Evolutionary conservation across 768 basidiomycete genomes (phyloP).

Genomic region (Suillus paluster): DNA sequence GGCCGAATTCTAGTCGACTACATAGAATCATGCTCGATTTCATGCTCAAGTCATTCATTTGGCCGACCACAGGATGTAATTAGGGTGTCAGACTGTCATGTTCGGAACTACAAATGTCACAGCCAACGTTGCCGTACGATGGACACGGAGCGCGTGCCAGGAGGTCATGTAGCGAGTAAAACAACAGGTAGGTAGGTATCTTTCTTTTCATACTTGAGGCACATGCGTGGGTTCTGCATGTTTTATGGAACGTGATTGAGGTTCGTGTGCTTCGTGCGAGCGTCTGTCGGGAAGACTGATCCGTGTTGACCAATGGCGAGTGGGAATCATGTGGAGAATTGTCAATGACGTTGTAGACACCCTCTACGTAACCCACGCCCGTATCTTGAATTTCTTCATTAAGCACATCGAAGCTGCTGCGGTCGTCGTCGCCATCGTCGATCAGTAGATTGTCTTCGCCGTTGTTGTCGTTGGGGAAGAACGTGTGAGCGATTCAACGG

Average conservation of each 20-base stretch:
- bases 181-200: background rate
- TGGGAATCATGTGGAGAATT: slow-evolving; percentile 3
- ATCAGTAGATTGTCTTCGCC: background rate
- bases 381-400: slow-evolving; percentile 1
- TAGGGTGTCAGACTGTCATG: too few relatives aligned
- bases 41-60: too few relatives aligned
- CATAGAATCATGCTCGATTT: background rate
- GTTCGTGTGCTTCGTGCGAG: background rate
- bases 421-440: background rate
- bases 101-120: background rate
- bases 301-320: background rate
- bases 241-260: background rate
- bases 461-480: background rate
- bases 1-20: background rate
- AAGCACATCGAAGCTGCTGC: background rate
- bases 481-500: slow-evolving; percentile 5
- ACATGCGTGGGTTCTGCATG: background rate
- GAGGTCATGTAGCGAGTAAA: background rate
- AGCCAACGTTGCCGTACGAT: background rate
- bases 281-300: background rate
- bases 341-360: slow-evolving; percentile 2
- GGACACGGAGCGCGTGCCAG: background rate
- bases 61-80: too few relatives aligned
- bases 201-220: slow-evolving; percentile 1
- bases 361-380: slow-evolving; percentile 3